Evolutionary conservation across 805 yeast genomes (phyloP), one percentile per base, ranked within the genome.

Genomic region (Zygosaccharomyces gambellarensis): DNA sequence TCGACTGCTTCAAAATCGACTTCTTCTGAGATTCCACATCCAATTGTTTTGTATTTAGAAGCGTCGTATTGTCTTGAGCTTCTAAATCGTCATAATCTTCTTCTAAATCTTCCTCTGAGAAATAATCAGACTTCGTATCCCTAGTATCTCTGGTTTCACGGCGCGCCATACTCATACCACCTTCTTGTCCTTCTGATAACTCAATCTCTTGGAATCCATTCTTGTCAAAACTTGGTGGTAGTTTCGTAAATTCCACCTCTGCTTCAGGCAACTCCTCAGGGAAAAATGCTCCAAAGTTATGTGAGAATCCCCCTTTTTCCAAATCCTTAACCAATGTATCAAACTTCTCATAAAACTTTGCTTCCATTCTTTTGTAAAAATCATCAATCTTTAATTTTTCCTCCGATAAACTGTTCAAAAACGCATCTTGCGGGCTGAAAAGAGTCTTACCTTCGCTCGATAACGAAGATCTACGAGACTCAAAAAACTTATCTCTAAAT

Each of bases 1-100:
- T 71, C 39, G 86, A 72, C 59, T 82, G 82, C 67, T 83, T 85
- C 57, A 86, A 72, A n/a, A 87, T 79, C 53, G 87, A 80, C 52
- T 78, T 71, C 55, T 73, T 74, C 68, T 81, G 83, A 32, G 70
- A 61, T 41, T 75, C 75, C 40, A 74, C 65, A 50, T 76, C 73
- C 50, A 80, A 71, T 58, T 80, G 81, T 8, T 72, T 67, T 47
- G 75, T 79, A 47, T 70, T 69, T 45, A 81, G 63, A 43, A 80
- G 67, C 0, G 83, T 81, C 14, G 82, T 72, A 51, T 77, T 73
- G 27, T 69, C 70, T n/a, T 58, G 62, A 4, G 64, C 54, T 29
- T 60, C 69, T 14, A 71, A 72, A 45, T 69, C 73, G 8, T 69
- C 71, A 7, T 68, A 72, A 6, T 67, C 75, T 4, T 66, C 73